Evolutionary conservation across 2,329 filamentous ascomycete genomes (phyloP).

Genomic region (Pyricularia sp.): DNA sequence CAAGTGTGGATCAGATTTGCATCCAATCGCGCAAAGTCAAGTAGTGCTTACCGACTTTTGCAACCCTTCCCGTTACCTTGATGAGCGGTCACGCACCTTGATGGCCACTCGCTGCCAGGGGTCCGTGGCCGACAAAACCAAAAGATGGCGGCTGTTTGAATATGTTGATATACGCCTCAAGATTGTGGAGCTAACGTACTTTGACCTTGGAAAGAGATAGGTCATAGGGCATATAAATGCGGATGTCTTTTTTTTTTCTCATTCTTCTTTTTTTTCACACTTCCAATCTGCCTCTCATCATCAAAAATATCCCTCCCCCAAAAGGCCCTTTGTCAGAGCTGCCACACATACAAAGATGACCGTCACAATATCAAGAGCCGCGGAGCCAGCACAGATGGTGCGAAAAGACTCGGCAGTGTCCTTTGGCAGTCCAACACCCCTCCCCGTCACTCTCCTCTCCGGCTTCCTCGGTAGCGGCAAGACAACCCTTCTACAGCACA

Average conservation of each 20-base stretch:
- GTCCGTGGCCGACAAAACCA: neutral
- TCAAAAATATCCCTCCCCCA: neutral
- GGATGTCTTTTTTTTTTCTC: neutral
- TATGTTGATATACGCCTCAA: neutral
- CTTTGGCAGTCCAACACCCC: conserved; percentile 13
- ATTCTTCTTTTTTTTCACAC: neutral
- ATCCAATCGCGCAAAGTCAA: neutral
- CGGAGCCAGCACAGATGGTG: neutral
- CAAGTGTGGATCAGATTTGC: neutral
- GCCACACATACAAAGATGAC: neutral
- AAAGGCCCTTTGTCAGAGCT: neutral
- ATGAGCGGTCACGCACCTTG: neutral
- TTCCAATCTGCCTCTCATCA: neutral
- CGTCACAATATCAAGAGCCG: neutral
- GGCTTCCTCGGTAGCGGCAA: conserved; percentile 60
- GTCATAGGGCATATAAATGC: neutral
- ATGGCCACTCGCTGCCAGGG: neutral
- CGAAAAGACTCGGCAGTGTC: neutral
- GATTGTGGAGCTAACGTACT: neutral
- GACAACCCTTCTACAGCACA: conserved; percentile 60
- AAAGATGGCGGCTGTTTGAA: neutral
- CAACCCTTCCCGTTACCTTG: neutral
- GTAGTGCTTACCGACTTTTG: neutral
- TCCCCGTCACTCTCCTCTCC: conserved; percentile 52
- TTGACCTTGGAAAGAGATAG: neutral